Evolutionary conservation across 345 rosid genomes (phyloP), one percentile per base, ranked within the genome.

Genomic region (Eucalyptus fibrosa): DNA sequence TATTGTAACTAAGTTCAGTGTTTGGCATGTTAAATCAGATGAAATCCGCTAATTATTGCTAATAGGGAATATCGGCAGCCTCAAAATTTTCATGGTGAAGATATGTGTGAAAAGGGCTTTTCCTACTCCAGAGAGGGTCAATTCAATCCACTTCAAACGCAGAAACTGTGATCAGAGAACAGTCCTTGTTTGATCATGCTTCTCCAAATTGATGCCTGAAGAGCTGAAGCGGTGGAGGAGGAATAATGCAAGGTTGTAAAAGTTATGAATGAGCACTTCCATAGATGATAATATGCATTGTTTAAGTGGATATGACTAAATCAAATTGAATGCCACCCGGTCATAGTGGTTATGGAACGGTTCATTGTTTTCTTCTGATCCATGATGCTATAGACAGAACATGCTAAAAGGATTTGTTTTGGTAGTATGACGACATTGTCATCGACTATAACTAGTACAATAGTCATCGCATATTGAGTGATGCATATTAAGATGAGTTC

Each of bases 401-500:
- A 7, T 19, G 59, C 59, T 3, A 53, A 18, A 53, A 19, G 59
- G 59, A 7, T 53, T 53, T 53, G 28, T 56, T 56, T 56, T 24
- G 62, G 62, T 56, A 56, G 62, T 7, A 56, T 56, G 62, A 56
- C 7, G 2, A 18, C 59, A 53, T 18, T 0, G 28, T 9, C 1
- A 23, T 23, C 30, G 2, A 23, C 1, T 1, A 56, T 23, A 9
- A 53, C 59, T 53, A 0, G 59, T 7, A 1, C 1, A 56, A 56
- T 56, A 56, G 6, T 23, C 62, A 56, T 9, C 13, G 11, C 26
- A 12, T 44, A 55, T 56, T 80, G 85, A 80, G 44, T 32, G 24
- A 44, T 18, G 21, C 45, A 44, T 80, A 8, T 86, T 56, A 23
- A 56, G 62, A 56, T 56, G 62, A 56, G 62, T 56, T 56, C 62